phyloP scores from a whole-genome alignment of 768 basidiomycete genomes.

The Pulveroboletus sp. region DNA sequence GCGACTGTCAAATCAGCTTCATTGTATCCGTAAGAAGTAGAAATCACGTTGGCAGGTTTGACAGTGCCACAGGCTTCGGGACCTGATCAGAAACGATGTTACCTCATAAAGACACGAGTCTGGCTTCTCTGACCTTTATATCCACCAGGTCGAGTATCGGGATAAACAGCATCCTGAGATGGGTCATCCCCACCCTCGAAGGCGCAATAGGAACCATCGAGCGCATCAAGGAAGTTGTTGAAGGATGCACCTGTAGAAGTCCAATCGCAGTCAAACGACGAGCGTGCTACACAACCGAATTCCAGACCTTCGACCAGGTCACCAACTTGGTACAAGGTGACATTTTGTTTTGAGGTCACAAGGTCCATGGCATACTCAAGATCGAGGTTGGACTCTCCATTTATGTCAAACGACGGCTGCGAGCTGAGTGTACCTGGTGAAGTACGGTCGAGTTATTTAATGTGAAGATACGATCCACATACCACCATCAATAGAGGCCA shows the following conservation, averaged over 20 bases:
- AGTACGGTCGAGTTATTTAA: constrained; percentile 4
- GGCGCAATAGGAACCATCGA: constrained; percentile 40
- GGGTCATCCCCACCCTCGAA: constrained; percentile 45
- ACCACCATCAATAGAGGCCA: constrained; percentile 42
- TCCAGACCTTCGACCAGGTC: constrained; percentile 32
- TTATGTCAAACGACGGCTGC: constrained; percentile 34
- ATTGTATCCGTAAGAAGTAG: constrained; percentile 36
- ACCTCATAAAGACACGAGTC: neutral
- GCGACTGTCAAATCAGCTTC: constrained; percentile 34
- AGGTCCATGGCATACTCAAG: constrained; percentile 63
- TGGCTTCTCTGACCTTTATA: constrained; percentile 31
- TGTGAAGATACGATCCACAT: neutral
- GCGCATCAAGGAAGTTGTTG: constrained; percentile 42
- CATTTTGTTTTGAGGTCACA: constrained; percentile 29
- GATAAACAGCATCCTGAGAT: constrained; percentile 36
- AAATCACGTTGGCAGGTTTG: constrained; percentile 39
- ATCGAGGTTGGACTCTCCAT: constrained; percentile 69
- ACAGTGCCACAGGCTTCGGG: constrained; percentile 33
- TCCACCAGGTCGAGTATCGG: constrained; percentile 36
- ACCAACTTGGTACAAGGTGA: constrained; percentile 40
- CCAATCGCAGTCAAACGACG: constrained; percentile 3
- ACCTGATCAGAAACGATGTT: constrained; percentile 10
- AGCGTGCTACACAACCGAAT: neutral
- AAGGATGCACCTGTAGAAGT: constrained; percentile 35
- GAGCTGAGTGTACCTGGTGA: constrained; percentile 38